Base-by-base conservation (phyloP, 768 basidiomycete genomes). In the Mycena venus region DNA sequence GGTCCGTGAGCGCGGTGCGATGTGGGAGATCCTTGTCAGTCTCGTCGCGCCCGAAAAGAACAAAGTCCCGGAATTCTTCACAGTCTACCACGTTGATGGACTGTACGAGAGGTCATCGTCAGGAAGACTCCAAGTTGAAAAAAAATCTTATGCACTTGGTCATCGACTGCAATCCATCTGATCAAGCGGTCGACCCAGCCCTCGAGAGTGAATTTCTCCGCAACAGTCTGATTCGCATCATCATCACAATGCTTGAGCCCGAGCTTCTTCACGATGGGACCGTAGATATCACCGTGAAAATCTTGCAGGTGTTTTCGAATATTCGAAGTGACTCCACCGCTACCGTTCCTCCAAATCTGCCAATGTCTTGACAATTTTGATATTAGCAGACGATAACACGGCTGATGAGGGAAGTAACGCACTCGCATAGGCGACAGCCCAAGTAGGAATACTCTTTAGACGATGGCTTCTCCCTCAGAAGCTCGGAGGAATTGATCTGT, bases 71-170 rank as follows among this genome's bases (percentile, higher is more conserved):
- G 40, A 88, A 80, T 66, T 83, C 83, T 1, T 69, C 76, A 40
- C 74, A 77, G 25, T 87, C 85, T 12, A 87, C 78, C 49, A 88
- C 78, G 79, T 84, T 81, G 1, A 86, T 68, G 3, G 86, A 82
- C 86, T 87, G 53, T 14, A 59, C n/a, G n/a, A n/a, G n/a, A n/a
- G n/a, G n/a, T n/a, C n/a, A 36, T 55, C 8, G 19, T 42, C 47
- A 34, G 25, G 12, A 2, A 14, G 11, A 25, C n/a, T n/a, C n/a
- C 12, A 34, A 15, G 38, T n/a, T 23, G 14, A 29, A 11, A n/a
- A 6, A 9, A 29, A 27, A 6, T 27, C 8, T 27, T 78, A n/a
- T n/a, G n/a, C n/a, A 85, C 85, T 77, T 86, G 83, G 77, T 86
- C 81, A 73, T 83, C 79, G 5, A 73, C 78, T 0, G 70, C 79